Evolutionary conservation across 441 rosid genomes (phyloP).

Genomic region (Hura crepitans): DNA sequence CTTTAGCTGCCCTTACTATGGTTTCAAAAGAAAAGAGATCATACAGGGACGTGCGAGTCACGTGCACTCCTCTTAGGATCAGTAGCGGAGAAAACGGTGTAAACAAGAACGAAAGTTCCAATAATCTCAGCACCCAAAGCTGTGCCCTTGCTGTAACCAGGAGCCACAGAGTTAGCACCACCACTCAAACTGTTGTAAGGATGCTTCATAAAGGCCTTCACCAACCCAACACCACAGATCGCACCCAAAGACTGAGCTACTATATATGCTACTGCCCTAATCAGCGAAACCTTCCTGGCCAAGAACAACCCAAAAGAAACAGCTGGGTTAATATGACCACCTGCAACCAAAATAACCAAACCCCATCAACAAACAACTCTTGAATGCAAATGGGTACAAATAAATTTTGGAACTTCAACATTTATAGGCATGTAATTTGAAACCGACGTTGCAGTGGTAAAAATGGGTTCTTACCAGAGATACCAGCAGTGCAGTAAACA

Average conservation of each 20-base stretch:
- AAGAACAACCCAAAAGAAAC: conserved; percentile 72
- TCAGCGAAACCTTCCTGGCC: conserved; percentile 66
- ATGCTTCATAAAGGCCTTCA: conserved; percentile 68
- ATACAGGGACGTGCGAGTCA: conserved; percentile 77
- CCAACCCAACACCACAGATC: conserved; percentile 73
- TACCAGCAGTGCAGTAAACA: conserved; percentile 88
- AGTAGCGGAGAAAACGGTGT: conserved; percentile 84
- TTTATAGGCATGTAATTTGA: too few species aligned
- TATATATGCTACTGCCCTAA: conserved; percentile 68
- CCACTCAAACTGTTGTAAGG: conserved; percentile 53
- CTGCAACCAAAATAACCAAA: conserved; percentile 28
- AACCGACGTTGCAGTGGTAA: background rate
- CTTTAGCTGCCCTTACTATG: too few species aligned
- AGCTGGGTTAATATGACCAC: conserved; percentile 95
- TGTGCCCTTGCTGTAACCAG: conserved; percentile 60
- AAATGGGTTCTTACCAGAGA: conserved; percentile 37
- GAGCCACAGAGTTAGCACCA: conserved; percentile 53
- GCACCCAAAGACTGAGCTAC: conserved; percentile 78
- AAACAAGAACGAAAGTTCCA: conserved; percentile 59
- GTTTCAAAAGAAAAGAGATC: conserved; percentile 3
- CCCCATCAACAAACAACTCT: background rate
- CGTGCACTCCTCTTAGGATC: conserved; percentile 86
- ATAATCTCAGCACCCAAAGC: conserved; percentile 78
- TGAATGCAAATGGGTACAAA: background rate
- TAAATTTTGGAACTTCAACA: too few species aligned